Evolutionary conservation across 306 rosid species (phyloP).

Genomic region (Corylus heterophylla): DNA sequence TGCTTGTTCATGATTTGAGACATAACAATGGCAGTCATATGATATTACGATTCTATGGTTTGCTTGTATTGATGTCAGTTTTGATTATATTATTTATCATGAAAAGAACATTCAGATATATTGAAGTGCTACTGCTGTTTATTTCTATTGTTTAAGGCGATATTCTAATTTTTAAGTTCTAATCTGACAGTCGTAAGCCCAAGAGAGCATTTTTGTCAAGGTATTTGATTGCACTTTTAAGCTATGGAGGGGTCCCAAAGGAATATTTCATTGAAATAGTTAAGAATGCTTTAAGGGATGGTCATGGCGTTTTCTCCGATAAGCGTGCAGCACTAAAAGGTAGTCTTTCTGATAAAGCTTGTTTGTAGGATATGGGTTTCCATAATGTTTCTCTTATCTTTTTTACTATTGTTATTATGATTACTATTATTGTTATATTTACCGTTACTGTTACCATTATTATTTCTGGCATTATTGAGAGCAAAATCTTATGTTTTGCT

Average conservation of each 20-base stretch:
- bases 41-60: no score
- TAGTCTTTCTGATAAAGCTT: conserved; percentile 21
- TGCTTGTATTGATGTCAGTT: no score
- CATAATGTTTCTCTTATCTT: not conserved
- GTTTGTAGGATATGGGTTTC: not conserved
- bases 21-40: no score
- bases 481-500: not conserved
- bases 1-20: no score
- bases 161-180: not conserved
- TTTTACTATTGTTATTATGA: no score
- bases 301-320: conserved; percentile 37
- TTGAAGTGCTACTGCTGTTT: not conserved
- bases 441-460: no score
- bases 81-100: no score
- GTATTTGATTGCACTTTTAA: conserved; percentile 62
- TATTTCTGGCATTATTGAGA: not conserved
- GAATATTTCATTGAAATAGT: conserved; percentile 62
- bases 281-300: conserved; percentile 42
- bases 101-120: no score
- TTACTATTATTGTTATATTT: no score
- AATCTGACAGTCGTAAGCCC: conserved; percentile 55
- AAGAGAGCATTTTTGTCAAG: conserved; percentile 51
- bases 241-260: conserved; percentile 80
- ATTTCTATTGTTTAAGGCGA: conserved; percentile 9
- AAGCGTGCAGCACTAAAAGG: conserved; percentile 69